These are phyloP conservation scores for Candolleomyces eurysporus DNA, from an alignment of 768 basidiomycete species.

Conservation along the genomic window DNA sequence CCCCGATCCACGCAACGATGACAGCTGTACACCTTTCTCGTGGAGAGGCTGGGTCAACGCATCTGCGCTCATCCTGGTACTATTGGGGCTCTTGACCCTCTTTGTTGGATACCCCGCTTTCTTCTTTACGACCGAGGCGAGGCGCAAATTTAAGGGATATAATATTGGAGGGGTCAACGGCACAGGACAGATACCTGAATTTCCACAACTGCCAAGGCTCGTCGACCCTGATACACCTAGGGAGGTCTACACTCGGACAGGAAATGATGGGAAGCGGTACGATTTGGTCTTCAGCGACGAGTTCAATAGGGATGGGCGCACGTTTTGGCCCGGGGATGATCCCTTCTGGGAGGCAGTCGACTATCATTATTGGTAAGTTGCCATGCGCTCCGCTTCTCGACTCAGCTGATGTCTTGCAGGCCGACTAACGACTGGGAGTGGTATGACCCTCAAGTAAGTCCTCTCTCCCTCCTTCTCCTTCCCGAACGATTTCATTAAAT, in stretches of 20 bases:
- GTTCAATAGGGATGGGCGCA: constrained; percentile 50
- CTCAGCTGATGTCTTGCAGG: constrained; percentile 21
- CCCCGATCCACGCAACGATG: constrained; percentile 74
- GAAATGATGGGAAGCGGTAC: constrained; percentile 73
- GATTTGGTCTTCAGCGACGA: constrained; percentile 85
- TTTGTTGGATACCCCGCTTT: constrained; percentile 92
- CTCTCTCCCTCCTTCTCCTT: background rate
- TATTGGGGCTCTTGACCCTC: constrained; percentile 64
- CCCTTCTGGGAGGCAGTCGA: constrained; percentile 82
- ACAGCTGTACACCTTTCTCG: constrained; percentile 70
- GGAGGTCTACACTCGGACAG: constrained; percentile 50
- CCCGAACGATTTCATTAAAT: background rate
- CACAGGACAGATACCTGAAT: constrained; percentile 78
- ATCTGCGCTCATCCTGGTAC: constrained; percentile 64
- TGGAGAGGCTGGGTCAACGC: constrained; percentile 79
- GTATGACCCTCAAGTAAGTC: constrained; percentile 65
- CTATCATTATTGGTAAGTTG: constrained; percentile 70
- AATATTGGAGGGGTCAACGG: constrained; percentile 85
- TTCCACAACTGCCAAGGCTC: constrained; percentile 60
- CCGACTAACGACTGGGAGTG: constrained; percentile 78
- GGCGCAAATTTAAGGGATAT: constrained; percentile 44
- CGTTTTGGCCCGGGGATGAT: constrained; percentile 74
- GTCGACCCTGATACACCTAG: constrained; percentile 75
- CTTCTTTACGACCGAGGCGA: constrained; percentile 38
- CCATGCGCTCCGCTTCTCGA: background rate